Evolutionary conservation across 1,284 basidiomycete species (phyloP), one percentile per base, ranked within the genome.

Genomic region (Chiua sp.): DNA sequence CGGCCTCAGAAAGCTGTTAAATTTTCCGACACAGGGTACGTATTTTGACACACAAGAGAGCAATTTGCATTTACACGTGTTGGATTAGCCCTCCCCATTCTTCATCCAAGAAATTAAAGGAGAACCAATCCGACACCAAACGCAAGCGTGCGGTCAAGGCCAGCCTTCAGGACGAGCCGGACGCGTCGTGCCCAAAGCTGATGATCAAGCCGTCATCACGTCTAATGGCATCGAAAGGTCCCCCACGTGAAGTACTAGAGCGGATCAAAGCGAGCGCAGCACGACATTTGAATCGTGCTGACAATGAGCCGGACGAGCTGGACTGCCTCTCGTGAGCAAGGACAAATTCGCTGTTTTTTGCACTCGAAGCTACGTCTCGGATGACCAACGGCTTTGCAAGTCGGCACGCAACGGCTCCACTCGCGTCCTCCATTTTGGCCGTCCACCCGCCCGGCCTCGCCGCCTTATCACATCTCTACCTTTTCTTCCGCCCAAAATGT

Each of bases 221-320:
- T 18, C 32, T 58, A 13, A 68, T 61, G 49, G n/a, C 52, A 4
- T 23, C 53, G 11, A 71, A 63, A 53, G 73, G 73, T 11, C 73
- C 72, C 7, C 75, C 75, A 2, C 68, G 33, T 3, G 61, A 67
- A 30, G 68, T 77, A 7, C 68, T 76, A 12, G 65, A 69, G 37
- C 69, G 75, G 50, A 75, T 76, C 54, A 70, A 63, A 54, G 66
- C 66, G 28, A 68, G 65, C 22, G 65, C 63, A 1, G 63, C 37
- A 28, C 62, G 52, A 44, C 54, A 64, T 59, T 49, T 63, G 20
- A 53, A 60, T 46, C 54, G 63, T 37, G 51, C 60, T 7, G 71
- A 71, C 35, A 72, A 67, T 49, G 74, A 73, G 47, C 68, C 69
- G 3, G 73, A 75, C 44, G 73, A 75, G 30, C 46, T 77, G 47